Conservation (phyloP, 2,329 filamentous ascomycete genomes). For the Bipolaris sorokiniana region DNA sequence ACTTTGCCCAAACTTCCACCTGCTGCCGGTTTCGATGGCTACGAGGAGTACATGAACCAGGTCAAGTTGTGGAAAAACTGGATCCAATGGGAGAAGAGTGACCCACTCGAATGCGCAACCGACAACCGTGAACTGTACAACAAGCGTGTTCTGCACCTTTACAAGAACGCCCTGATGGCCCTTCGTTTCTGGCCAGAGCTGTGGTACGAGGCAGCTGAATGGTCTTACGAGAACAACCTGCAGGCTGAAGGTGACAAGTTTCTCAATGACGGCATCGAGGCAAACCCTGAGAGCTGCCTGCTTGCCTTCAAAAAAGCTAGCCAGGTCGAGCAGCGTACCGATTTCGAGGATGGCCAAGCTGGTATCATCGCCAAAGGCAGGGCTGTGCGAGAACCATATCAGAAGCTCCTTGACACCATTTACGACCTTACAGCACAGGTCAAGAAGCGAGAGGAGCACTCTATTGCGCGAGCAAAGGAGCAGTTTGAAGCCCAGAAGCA, state of each 20-base stretch:
- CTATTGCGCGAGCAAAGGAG: slow-evolving; percentile 62
- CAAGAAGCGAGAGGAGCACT: slow-evolving; percentile 69
- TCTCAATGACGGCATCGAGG: slow-evolving; percentile 78
- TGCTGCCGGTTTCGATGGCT: slow-evolving; percentile 82
- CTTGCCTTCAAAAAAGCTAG: slow-evolving; percentile 90
- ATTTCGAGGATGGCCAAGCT: slow-evolving; percentile 77
- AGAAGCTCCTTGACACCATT: slow-evolving; percentile 82
- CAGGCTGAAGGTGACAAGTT: slow-evolving; percentile 77
- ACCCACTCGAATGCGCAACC: slow-evolving; percentile 82
- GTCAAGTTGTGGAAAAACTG: slow-evolving; percentile 90
- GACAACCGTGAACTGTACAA: slow-evolving; percentile 80
- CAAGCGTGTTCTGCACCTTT: slow-evolving; percentile 83
- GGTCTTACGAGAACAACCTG: slow-evolving; percentile 81
- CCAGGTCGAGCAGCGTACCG: slow-evolving; percentile 78
- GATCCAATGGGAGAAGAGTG: slow-evolving; percentile 94
- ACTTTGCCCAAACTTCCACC: slow-evolving; percentile 84
- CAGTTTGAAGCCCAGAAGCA: slow-evolving; percentile 56
- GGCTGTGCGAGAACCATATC: slow-evolving; percentile 81
- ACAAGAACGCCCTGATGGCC: slow-evolving; percentile 92
- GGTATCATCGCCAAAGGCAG: slow-evolving; percentile 68
- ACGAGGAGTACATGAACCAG: slow-evolving; percentile 82
- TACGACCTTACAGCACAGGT: slow-evolving; percentile 81
- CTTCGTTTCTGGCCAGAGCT: slow-evolving; percentile 93
- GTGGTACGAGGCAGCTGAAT: slow-evolving; percentile 94
- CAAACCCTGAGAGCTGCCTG: slow-evolving; percentile 92